These are phyloP conservation scores for Botryotinia narcissicola DNA, from an alignment of 2,329 filamentous ascomycete genomes.

Conservation along the genomic window DNA sequence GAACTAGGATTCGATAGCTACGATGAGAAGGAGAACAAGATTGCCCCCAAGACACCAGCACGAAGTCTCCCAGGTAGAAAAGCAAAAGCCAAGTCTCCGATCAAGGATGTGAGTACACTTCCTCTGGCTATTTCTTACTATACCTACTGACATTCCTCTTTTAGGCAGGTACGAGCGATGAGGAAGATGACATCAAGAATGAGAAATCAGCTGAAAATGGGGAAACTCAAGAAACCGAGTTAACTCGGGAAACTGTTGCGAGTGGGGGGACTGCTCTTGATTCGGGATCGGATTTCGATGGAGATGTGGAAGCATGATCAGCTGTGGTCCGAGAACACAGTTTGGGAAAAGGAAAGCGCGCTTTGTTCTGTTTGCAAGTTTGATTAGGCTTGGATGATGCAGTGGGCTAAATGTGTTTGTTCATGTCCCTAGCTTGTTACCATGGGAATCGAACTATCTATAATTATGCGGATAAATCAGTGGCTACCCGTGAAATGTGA, in stretches of 20 bases:
- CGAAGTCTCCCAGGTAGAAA: conserved; percentile 15
- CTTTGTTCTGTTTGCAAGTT: background rate
- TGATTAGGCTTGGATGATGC: background rate
- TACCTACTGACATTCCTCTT: background rate
- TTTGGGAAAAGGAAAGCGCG: background rate
- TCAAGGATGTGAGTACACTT: conserved; percentile 6
- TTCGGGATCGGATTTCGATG: background rate
- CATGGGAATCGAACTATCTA: background rate
- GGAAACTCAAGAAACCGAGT: background rate
- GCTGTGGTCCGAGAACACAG: too few species aligned
- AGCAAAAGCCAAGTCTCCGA: conserved; percentile 1
- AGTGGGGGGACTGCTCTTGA: background rate
- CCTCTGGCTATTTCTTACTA: background rate
- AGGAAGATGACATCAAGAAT: background rate
- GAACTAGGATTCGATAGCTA: background rate
- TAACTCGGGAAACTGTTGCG: background rate
- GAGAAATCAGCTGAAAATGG: background rate
- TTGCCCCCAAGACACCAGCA: background rate
- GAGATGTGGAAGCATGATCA: background rate
- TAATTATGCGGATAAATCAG: background rate
- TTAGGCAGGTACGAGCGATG: background rate
- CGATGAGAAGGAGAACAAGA: background rate
- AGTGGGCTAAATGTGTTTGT: background rate
- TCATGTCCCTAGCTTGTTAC: background rate
- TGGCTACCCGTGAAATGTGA: conserved; percentile 4